Percentiles rank a stretch among this genome's conserved stretches.
These are phyloP conservation scores for Mucor circinelloides DNA, from an alignment of 371 early-diverging fungal species.

Conservation along the genomic window DNA sequence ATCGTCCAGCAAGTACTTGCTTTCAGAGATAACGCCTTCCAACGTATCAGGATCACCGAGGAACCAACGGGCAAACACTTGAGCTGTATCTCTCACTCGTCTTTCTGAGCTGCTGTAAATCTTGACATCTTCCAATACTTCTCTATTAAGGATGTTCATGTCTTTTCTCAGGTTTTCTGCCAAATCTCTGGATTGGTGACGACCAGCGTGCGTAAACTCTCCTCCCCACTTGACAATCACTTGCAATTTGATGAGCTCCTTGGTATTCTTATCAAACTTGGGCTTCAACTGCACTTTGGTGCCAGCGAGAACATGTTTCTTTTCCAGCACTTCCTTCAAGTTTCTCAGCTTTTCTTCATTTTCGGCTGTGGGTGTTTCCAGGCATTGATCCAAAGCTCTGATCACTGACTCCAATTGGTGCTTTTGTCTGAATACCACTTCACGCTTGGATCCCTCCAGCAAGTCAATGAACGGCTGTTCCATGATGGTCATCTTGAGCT, in stretches of 20 bases:
- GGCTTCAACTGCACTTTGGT: conserved; percentile 96
- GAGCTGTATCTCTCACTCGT: conserved; percentile 88
- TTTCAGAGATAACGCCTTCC: conserved; percentile 65
- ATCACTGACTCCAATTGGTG: conserved; percentile 72
- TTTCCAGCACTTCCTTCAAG: conserved; percentile 73
- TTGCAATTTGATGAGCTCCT: conserved; percentile 74
- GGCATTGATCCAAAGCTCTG: conserved; percentile 65
- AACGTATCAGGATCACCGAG: conserved; percentile 61
- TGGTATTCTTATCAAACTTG: conserved; percentile 60
- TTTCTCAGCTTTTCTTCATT: conserved; percentile 63
- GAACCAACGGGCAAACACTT: conserved; percentile 79
- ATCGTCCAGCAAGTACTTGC: conserved; percentile 93
- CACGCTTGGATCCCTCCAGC: conserved; percentile 68
- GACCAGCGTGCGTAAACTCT: conserved; percentile 96
- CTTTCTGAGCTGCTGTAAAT: conserved; percentile 88
- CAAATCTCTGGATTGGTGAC: conserved; percentile 88
- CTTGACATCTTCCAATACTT: conserved; percentile 85
- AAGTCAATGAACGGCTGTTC: conserved; percentile 71
- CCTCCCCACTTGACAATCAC: conserved; percentile 98
- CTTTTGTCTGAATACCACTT: conserved; percentile 81
- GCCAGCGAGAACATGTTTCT: conserved; percentile 82
- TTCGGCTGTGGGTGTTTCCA: conserved; percentile 48
- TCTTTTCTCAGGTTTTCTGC: conserved; percentile 94
- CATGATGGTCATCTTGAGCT: conserved; percentile 79
- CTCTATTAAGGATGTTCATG: conserved; percentile 82